Conservation (phyloP, 2,329 filamentous ascomycete genomes). For the Xylaria sp. region DNA sequence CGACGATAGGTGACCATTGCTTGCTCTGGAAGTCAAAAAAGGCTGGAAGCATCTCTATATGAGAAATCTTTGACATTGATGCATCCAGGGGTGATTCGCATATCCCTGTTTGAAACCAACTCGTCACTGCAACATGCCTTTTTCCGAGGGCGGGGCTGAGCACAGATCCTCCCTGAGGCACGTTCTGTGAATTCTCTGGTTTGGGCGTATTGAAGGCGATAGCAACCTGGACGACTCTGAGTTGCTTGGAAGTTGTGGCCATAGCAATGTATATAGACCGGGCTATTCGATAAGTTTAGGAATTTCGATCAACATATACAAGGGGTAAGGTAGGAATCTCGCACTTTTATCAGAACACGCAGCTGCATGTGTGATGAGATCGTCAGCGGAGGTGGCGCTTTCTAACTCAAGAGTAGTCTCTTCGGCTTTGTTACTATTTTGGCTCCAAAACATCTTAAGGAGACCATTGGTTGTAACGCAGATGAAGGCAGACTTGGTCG, state of each 20-base stretch:
- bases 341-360: slow-evolving; percentile 78
- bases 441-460: slow-evolving; percentile 80
- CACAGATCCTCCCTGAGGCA: slow-evolving; percentile 56
- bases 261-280: slow-evolving; percentile 70
- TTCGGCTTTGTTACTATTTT: slow-evolving; percentile 75
- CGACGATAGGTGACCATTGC: slow-evolving; percentile 65
- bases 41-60: slow-evolving; percentile 77
- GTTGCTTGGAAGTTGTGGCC: slow-evolving; percentile 74
- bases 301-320: background rate
- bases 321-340: slow-evolving; percentile 35
- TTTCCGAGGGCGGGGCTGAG: slow-evolving; percentile 65
- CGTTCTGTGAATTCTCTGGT: slow-evolving; percentile 62
- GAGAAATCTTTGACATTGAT: slow-evolving; percentile 72
- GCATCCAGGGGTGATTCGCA: slow-evolving; percentile 57
- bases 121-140: slow-evolving; percentile 66
- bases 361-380: slow-evolving; percentile 82
- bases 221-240: slow-evolving; percentile 77
- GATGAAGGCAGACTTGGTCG: slow-evolving; percentile 77
- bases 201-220: slow-evolving; percentile 78
- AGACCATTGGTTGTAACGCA: slow-evolving; percentile 79
- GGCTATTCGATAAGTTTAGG: slow-evolving; percentile 34
- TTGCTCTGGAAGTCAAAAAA: slow-evolving; percentile 69
- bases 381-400: slow-evolving; percentile 75
- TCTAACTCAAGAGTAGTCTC: slow-evolving; percentile 80
- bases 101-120: slow-evolving; percentile 63